These are phyloP conservation scores for Takashimella tepidaria DNA, from an alignment of 1,284 basidiomycete genomes.

Conservation along the genomic window DNA sequence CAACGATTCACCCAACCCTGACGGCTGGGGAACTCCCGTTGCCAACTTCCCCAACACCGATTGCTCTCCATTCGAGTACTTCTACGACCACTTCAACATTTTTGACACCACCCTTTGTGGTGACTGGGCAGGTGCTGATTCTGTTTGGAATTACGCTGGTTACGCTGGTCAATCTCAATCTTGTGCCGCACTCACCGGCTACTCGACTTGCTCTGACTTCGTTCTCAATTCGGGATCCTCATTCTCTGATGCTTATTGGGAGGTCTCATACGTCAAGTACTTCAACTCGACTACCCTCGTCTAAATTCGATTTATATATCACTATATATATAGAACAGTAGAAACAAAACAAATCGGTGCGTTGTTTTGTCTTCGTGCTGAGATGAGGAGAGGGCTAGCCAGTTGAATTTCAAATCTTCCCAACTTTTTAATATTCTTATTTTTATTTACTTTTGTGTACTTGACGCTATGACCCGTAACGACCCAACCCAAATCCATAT, in stretches of 20 bases:
- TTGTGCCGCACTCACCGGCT: constrained; percentile 75
- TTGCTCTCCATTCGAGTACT: constrained; percentile 70
- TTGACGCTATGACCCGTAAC: neutral
- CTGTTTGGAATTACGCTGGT: constrained; percentile 63
- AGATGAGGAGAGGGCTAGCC: too few relatives aligned
- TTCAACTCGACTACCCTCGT: constrained; percentile 41
- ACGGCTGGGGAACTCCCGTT: constrained; percentile 66
- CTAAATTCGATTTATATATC: too few relatives aligned
- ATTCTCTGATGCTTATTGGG: constrained; percentile 70
- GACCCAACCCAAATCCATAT: neutral
- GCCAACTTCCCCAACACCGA: constrained; percentile 65
- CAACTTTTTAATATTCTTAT: too few relatives aligned
- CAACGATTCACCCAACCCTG: constrained; percentile 61
- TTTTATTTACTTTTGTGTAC: neutral
- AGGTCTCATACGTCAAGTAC: constrained; percentile 46
- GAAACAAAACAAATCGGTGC: neutral
- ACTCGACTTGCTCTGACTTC: constrained; percentile 68
- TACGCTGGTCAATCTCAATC: constrained; percentile 72
- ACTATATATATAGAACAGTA: neutral
- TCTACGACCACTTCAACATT: constrained; percentile 64
- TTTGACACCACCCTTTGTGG: constrained; percentile 55
- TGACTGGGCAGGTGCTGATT: constrained; percentile 68
- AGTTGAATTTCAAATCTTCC: neutral
- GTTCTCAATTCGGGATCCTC: constrained; percentile 64
- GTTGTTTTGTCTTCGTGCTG: neutral